Conservation (phyloP, 1,284 basidiomycete species). For the Ustilago shanxiensis region DNA sequence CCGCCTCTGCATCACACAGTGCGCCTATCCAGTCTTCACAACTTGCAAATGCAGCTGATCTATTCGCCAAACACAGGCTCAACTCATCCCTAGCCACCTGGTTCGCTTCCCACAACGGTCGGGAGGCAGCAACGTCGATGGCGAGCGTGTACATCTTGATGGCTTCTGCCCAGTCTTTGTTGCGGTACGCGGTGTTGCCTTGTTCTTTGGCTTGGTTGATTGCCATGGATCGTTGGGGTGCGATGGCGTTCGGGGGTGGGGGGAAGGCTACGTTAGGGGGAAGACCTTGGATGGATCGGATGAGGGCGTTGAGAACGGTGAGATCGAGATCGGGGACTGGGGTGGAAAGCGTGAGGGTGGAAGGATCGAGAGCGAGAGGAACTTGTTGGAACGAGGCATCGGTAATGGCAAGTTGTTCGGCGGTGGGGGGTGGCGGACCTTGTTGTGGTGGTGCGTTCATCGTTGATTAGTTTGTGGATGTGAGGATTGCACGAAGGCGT, state of each 20-base stretch:
- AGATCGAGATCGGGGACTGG: slow-evolving; percentile 60
- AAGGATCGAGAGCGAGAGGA: slow-evolving; percentile 52
- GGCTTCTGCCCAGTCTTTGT: slow-evolving; percentile 77
- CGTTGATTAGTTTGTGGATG: background rate
- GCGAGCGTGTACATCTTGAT: slow-evolving; percentile 87
- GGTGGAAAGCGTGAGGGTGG: slow-evolving; percentile 33
- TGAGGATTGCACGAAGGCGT: too few species aligned
- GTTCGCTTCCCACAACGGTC: slow-evolving; percentile 90
- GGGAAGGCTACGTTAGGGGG: slow-evolving; percentile 66
- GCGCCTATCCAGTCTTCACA: slow-evolving; percentile 83
- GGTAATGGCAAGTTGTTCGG: slow-evolving; percentile 62
- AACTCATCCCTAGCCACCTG: slow-evolving; percentile 88
- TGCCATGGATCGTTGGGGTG: slow-evolving; percentile 62
- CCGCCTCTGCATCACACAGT: slow-evolving; percentile 89
- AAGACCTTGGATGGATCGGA: slow-evolving; percentile 59
- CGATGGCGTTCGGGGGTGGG: slow-evolving; percentile 67
- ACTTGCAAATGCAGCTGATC: slow-evolving; percentile 86
- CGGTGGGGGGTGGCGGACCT: slow-evolving; percentile 58
- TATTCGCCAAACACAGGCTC: slow-evolving; percentile 87
- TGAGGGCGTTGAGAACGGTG: slow-evolving; percentile 67
- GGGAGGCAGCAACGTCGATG: slow-evolving; percentile 82
- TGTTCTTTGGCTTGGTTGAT: slow-evolving; percentile 67
- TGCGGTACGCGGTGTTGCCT: slow-evolving; percentile 64
- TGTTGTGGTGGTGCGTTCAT: slow-evolving; percentile 51
- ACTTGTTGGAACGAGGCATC: slow-evolving; percentile 59